Evolutionary conservation across 1,284 basidiomycete genomes (phyloP), one percentile per base, ranked within the genome.

Genomic region (Athelia psychrophila): DNA sequence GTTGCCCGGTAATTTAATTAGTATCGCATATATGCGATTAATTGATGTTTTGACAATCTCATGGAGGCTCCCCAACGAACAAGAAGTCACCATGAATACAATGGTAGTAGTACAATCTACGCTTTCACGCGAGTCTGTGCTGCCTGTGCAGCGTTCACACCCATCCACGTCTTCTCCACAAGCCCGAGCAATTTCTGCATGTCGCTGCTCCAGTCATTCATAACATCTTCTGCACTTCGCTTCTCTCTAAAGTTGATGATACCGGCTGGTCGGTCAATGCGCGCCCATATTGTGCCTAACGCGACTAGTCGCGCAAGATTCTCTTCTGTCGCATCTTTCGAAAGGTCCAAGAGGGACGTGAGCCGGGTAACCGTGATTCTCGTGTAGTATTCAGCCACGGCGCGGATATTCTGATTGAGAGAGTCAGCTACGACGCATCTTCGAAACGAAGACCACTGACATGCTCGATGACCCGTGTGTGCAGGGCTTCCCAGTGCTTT

Each of bases 131-230:
- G 76, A 50, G 87, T 82, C 59, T 89, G 86, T 27, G 89, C 89
- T 48, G 90, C 89, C 63, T 89, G 81, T 15, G 90, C 89, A 25
- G 90, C 89, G 57, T 92, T 92, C 79, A 92, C 86, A 19, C 87
- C 88, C 90, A 92, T 92, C 89, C 89, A 92, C 6, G 88, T 88
- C 77, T 92, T 92, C 71, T 92, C 90, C 4, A 88, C 87, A 13
- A 91, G 68, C 18, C 86, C 80, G 36, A 92, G 73, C 63, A 99
- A 74, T 70, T 91, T 94, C 65, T 90, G 88, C 81, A 99, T 93
- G 65, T 99, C 95, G 20, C 84, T 88, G 68, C 91, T 95, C 97
- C 97, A 99, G 55, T 89, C 89, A 64, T 99, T 99, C 81, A 99
- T 87, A 5, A 93, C 86, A 64, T 95, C 92, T 65, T 96, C 94